Evolutionary conservation across 768 basidiomycete genomes (phyloP), one percentile per base, ranked within the genome.

Genomic region (Phlebiopsis gigantea): DNA sequence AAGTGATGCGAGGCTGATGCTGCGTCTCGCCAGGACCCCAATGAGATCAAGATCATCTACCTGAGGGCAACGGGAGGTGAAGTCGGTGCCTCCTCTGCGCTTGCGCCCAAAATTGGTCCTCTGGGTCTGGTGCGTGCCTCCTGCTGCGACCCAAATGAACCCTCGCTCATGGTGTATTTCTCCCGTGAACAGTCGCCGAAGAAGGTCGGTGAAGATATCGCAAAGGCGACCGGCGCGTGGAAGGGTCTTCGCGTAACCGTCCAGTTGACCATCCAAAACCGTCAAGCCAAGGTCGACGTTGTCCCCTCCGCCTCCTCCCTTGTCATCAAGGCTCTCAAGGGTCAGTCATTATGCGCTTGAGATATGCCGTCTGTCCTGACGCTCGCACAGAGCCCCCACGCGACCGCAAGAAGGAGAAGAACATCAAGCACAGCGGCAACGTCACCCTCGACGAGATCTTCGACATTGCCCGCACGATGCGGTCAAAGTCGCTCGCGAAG

Each of bases 141-240:
- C 17, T 42, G 5, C 42, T 50, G 21, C 14, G 30, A 1, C 22
- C 24, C 3, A 42, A 7, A 46, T 7, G 12, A 8, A 17, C 21
- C 25, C 5, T 28, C 19, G 31, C 52, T 39, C 69, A 56, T 70
- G 30, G 31, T 50, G 17, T 53, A 26, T 39, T 9, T 34, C n/a
- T 58, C 41, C 19, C 22, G 21, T 1, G 22, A 56, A 49, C 65
- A 98, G 97, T 98, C 97, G 57, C 97, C 97, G 66, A 99, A 99
- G 81, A 98, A 98, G 80, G 97, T 99, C 76, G 97, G 97, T 77
- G 97, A 99, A 92, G 97, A 99, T 77, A 99, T 99, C 72, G 97
- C 97, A 67, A 99, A 99, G 75, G 96, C 96, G 57, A 99, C 97
- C 59, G 83, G 86, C 47, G 87, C 87, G 72, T 99, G 97, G 97